Percentiles rank a stretch among this genome's conserved stretches.
These are phyloP conservation scores for Pseudogymnoascus sp. DNA, from an alignment of 2,329 filamentous ascomycete genomes.

Conservation along the genomic window DNA sequence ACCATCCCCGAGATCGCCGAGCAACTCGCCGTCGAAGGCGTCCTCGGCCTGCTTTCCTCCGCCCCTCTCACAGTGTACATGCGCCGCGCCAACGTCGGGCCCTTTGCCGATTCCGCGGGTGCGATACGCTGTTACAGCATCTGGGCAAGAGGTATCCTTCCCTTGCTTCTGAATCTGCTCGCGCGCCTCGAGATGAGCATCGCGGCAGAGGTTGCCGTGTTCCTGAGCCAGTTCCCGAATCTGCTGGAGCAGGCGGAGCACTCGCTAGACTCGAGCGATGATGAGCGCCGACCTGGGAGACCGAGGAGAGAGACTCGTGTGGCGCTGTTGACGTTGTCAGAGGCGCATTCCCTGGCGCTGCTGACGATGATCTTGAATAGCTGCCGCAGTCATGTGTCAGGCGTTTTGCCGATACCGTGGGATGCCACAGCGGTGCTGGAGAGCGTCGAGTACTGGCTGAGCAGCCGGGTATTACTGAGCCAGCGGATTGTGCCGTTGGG, in stretches of 20 bases:
- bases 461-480: slow-evolving; percentile 60
- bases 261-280: slow-evolving; percentile 58
- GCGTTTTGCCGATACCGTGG: slow-evolving; percentile 72
- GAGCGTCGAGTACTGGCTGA: slow-evolving; percentile 77
- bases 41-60: slow-evolving; percentile 71
- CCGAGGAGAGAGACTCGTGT: slow-evolving; percentile 45
- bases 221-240: slow-evolving; percentile 82
- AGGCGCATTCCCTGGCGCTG: slow-evolving; percentile 73
- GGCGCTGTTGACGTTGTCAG: slow-evolving; percentile 66
- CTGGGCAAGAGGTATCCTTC: slow-evolving; percentile 83
- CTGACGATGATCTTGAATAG: slow-evolving; percentile 66
- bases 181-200: slow-evolving; percentile 73
- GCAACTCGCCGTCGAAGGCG: slow-evolving; percentile 79
- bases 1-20: slow-evolving; percentile 76
- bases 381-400: slow-evolving; percentile 52
- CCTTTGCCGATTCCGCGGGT: slow-evolving; percentile 66
- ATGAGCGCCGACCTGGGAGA: slow-evolving; percentile 12
- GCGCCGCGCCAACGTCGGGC: slow-evolving; percentile 63
- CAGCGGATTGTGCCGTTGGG: slow-evolving; percentile 69
- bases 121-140: slow-evolving; percentile 74
- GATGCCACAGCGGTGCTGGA: slow-evolving; percentile 67
- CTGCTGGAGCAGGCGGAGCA: slow-evolving; percentile 68
- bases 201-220: slow-evolving; percentile 76
- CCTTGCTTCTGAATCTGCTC: slow-evolving; percentile 82
- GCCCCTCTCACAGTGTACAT: slow-evolving; percentile 75